Evolutionary conservation across 2,329 filamentous ascomycete species (phyloP), one percentile per base, ranked within the genome.

Genomic region (Epichloe aotearoae): DNA sequence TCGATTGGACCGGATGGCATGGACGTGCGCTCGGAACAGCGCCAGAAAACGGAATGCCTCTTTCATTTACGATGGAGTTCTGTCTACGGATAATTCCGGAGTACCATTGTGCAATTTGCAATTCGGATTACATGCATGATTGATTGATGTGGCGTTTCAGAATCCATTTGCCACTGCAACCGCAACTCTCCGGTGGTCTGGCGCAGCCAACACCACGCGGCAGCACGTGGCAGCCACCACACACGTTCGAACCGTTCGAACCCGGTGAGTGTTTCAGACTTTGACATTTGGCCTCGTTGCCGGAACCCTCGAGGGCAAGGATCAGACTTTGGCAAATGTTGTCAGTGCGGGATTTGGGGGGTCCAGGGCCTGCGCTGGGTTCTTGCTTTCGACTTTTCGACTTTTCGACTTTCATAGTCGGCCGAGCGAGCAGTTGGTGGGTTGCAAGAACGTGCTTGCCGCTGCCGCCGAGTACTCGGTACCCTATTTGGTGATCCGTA

Each of bases 141-240:
- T 42, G 40, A 42, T 42, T 20, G 17, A 42, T 42, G 40, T 26
- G 40, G 40, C 17, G 40, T 42, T 19, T 12, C 19, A 42, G 40
- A 42, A 5, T 5, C 19, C n/a, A 17, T 19, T 41, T 19, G 39
- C 39, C n/a, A 17, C n/a, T 23, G 23, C 23, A 26, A 1, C 23
- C 23, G 39, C 39, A 11, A 14, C 15, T 20, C 39, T 19, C 6
- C 36, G 36, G n/a, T 14, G 7, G 3, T 38, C 36, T 38, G 36
- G 39, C 7, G n/a, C 39, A 20, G 39, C 11, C 17, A 41, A 20
- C 17, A 41, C n/a, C 5, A 34, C 17, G 38, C 33, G 17, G 19
- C n/a, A 23, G 48, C 48, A 50, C 49, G 49, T 46, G 49, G 49
- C 49, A 46, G 49, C 49, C 34, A 45, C 42, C 42, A 20, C 17